These are phyloP conservation scores for Neonothopanus nambi DNA, from an alignment of 1,284 basidiomycete genomes.

Conservation along the genomic window DNA sequence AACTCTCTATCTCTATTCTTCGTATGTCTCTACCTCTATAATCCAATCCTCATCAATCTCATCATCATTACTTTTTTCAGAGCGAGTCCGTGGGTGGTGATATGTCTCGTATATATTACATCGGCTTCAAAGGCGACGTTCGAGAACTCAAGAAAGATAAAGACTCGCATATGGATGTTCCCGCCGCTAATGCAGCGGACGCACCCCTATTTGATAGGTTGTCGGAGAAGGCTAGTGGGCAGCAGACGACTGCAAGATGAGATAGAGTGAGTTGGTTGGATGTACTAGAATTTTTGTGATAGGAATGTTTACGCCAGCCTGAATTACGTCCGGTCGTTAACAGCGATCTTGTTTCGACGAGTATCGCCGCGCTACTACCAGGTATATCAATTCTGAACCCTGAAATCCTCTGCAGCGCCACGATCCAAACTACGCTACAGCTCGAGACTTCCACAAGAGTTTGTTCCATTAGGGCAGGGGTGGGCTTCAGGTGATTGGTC, in stretches of 20 bases:
- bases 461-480: too few species aligned
- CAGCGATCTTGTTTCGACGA: too few species aligned
- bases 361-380: too few species aligned
- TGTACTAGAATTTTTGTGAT: neutral
- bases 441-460: too few species aligned
- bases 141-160: conserved; percentile 57
- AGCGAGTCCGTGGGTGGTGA: conserved; percentile 67
- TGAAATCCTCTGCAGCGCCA: too few species aligned
- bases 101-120: conserved; percentile 65
- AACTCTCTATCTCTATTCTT: conserved; percentile 76
- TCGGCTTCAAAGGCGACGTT: conserved; percentile 80
- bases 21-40: conserved; percentile 44
- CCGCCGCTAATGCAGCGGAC: conserved; percentile 70
- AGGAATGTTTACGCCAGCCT: too few species aligned
- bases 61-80: conserved; percentile 39
- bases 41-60: neutral
- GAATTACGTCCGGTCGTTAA: too few species aligned
- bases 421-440: too few species aligned
- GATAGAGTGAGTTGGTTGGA: too few species aligned
- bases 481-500: too few species aligned
- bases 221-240: conserved; percentile 53
- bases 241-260: conserved; percentile 59
- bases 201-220: conserved; percentile 63
- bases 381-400: too few species aligned
- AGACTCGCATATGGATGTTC: conserved; percentile 64